Evolutionary conservation across 176 grass and related monocot species (phyloP).

Genomic region (Oryza nivara): DNA sequence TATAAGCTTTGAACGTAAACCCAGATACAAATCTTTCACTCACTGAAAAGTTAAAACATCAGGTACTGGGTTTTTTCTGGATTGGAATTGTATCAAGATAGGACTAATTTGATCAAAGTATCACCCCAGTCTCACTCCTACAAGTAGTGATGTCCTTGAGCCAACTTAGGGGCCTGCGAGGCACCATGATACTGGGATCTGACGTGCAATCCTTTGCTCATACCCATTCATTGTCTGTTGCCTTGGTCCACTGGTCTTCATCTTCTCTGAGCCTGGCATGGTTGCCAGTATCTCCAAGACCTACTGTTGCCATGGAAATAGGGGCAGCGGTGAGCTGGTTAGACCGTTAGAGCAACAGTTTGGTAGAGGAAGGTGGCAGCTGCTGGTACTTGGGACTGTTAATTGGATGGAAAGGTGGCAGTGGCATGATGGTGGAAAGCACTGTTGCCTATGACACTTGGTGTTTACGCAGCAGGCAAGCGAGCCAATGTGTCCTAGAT

Average conservation of each 20-base stretch:
- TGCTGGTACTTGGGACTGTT: not conserved
- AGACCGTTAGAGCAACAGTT: not conserved
- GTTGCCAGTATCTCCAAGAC: not conserved
- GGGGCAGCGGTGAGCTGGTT: not conserved
- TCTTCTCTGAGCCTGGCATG: not conserved
- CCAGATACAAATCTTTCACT: too few relatives aligned
- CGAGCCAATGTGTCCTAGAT: not conserved
- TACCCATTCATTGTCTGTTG: not conserved
- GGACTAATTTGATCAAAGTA: not conserved
- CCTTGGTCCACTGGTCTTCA: not conserved
- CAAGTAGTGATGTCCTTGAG: not conserved
- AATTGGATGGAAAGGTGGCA: not conserved
- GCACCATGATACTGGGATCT: not conserved
- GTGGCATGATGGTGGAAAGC: not conserved
- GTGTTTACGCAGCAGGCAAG: not conserved
- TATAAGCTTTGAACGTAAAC: too few relatives aligned
- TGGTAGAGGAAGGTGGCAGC: not conserved
- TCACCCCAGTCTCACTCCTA: not conserved
- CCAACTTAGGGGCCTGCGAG: not conserved
- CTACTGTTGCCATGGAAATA: too few relatives aligned
- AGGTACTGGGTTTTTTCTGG: not conserved
- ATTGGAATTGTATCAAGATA: not conserved
- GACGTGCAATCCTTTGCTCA: not conserved
- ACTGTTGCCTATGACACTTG: not conserved
- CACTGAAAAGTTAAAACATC: not conserved